phyloP scores from a whole-genome alignment of 2,329 filamentous ascomycete species.

The Phaeoacremonium minimum region DNA sequence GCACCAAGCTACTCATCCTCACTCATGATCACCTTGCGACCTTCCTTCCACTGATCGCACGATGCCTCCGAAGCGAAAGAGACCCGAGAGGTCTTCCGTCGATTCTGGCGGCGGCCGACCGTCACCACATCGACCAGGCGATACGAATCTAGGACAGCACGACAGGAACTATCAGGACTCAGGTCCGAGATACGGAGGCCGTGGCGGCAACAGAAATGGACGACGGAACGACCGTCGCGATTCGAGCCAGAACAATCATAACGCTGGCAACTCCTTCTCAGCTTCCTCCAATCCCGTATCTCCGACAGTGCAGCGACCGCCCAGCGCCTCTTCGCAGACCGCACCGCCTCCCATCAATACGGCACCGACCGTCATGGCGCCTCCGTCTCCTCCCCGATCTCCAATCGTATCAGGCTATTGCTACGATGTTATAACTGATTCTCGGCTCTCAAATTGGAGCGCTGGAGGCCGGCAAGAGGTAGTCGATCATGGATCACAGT shows the following conservation, averaged over 20 bases:
- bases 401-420: conserved; percentile 50
- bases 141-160: conserved; percentile 52
- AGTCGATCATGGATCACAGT: conserved; percentile 59
- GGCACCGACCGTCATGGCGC: conserved; percentile 12
- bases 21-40: background rate
- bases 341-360: conserved; percentile 9
- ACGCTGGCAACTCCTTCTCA: no score
- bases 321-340: conserved; percentile 3
- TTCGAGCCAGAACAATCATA: conserved; percentile 36
- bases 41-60: conserved; percentile 9
- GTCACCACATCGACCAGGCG: conserved; percentile 58
- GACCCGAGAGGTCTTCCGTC: conserved; percentile 42
- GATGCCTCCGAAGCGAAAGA: conserved; percentile 60
- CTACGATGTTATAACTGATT: conserved; percentile 73
- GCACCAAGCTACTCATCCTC: no score
- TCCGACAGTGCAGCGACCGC: background rate
- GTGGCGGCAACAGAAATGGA: conserved; percentile 38
- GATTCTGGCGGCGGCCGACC: conserved; percentile 47
- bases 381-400: conserved; percentile 27
- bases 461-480: conserved; percentile 63
- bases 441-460: conserved; percentile 64
- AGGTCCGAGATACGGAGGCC: conserved; percentile 31
- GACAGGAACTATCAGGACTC: conserved; percentile 46
- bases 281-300: background rate
- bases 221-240: conserved; percentile 48